Evolutionary conservation across 495 filamentous ascomycete species (phyloP).

Genomic region (Podospora appendiculata): DNA sequence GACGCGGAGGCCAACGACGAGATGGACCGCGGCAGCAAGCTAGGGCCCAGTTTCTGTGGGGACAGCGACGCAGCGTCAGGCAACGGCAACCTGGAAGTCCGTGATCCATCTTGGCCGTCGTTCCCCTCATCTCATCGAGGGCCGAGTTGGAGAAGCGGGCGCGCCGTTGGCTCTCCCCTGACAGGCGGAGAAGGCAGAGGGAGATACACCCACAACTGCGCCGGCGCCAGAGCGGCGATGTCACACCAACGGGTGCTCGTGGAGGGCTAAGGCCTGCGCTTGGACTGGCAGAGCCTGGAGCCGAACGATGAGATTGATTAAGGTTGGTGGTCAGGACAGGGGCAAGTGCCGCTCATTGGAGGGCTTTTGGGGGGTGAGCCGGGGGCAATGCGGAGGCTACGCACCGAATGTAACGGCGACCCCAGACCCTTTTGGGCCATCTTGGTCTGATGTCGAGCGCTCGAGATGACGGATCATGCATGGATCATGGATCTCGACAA

Average conservation of each 20-base stretch:
- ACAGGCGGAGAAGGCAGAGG: too few species aligned
- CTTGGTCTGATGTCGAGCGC: not conserved
- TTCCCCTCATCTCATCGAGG: not conserved
- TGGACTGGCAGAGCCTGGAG: constrained; percentile 15
- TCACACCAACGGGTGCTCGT: constrained; percentile 8
- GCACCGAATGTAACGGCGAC: constrained; percentile 18
- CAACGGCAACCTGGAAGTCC: not conserved
- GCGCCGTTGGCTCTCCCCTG: not conserved
- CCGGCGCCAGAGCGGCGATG: constrained; percentile 11
- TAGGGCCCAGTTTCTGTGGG: not conserved
- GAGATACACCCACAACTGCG: not conserved
- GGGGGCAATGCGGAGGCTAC: constrained; percentile 18
- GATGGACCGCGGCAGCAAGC: not conserved
- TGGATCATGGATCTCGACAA: not conserved
- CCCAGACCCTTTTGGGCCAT: not conserved
- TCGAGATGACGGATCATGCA: not conserved
- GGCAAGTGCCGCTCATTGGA: constrained; percentile 23
- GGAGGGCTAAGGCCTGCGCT: constrained; percentile 5
- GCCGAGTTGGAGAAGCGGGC: constrained; percentile 4
- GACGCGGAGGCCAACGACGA: not conserved
- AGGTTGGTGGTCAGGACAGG: constrained; percentile 17
- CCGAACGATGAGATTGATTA: constrained; percentile 18
- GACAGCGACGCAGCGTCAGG: not conserved
- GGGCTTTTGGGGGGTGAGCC: not conserved
- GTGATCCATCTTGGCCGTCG: not conserved